These are phyloP conservation scores for Theobroma cacao DNA, from an alignment of 345 rosid genomes.

Conservation along the genomic window DNA sequence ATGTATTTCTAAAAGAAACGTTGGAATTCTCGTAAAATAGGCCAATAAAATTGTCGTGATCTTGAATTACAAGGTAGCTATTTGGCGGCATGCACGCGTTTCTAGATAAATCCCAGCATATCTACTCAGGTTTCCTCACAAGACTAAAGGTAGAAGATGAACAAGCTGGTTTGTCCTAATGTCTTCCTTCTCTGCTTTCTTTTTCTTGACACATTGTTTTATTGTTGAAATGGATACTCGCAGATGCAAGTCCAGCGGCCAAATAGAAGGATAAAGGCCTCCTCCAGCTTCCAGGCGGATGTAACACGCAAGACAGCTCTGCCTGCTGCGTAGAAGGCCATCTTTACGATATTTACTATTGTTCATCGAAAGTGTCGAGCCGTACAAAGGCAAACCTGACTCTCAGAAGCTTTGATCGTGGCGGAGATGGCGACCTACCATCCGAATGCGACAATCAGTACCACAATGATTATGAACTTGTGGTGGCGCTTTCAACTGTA, in stretches of 20 bases:
- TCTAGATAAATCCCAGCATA: no score
- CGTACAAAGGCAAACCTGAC: constrained; percentile 17
- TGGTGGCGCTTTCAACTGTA: constrained; percentile 28
- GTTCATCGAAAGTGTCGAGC: constrained; percentile 20
- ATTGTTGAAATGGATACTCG: constrained; percentile 1
- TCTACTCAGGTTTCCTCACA: no score
- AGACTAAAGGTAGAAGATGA: no score
- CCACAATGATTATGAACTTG: constrained; percentile 9
- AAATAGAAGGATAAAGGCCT: constrained; percentile 10
- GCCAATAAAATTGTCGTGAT: no score
- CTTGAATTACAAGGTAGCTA: no score
- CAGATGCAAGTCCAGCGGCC: constrained; percentile 13
- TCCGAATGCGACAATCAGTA: constrained; percentile 24
- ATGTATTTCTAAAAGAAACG: no score
- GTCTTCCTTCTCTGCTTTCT: no score
- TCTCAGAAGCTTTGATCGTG: background rate
- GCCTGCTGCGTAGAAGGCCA: constrained; percentile 18
- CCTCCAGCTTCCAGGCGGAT: constrained; percentile 10
- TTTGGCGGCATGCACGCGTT: no score
- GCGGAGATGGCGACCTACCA: constrained; percentile 19
- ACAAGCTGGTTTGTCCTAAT: no score
- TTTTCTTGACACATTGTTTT: background rate
- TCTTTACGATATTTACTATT: constrained; percentile 12
- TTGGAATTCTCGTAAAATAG: no score
- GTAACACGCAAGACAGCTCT: constrained; percentile 4